Evolutionary conservation across 805 yeast species (phyloP), one percentile per base, ranked within the genome.

Genomic region (Pichia kluyveri): DNA sequence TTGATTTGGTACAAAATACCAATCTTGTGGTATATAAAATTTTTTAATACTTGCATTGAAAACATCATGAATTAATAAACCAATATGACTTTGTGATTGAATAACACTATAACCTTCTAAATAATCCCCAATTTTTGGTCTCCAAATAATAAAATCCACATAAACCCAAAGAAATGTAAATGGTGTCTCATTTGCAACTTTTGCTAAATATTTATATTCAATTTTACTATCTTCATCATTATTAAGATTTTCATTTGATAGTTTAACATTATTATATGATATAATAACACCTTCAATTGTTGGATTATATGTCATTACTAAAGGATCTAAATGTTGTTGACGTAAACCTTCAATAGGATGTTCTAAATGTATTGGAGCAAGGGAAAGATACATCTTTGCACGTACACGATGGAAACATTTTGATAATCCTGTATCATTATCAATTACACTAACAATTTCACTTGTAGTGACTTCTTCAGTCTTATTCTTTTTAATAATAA

Each of bases 71-170:
- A 93, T 73, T 54, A 93, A 74, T 51, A 93, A 71, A 51, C 97
- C 98, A 58, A 93, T 84, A 62, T 93, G 99, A 8, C 96, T 83
- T 17, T 95, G 96, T 3, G 96, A 83, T 69, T 91, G 97, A 78
- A 91, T 82, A 69, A 87, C 88, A 47, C 84, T 76, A 71, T 81
- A 76, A 12, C 99, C 99, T 64, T 90, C 95, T 18, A 93, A 68
- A 1, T 74, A 68, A 60, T 93, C 97, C 5, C 95, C 96, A n/a
- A 80, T 71, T 57, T 79, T 79, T 5, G 99, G 99, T 58, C 76
- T 79, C 98, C 99, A 93, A 43, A 89, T 77, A 48, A 88, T 72
- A 43, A 93, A 72, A 46, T 88, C 93, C 9, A 84, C 95, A 5
- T 79, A 69, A 42, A 87, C 74, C 98, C 99, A 93, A 45, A 85